Base-by-base conservation (phyloP, 768 basidiomycete genomes). In the Panaeolus papilionaceus region DNA sequence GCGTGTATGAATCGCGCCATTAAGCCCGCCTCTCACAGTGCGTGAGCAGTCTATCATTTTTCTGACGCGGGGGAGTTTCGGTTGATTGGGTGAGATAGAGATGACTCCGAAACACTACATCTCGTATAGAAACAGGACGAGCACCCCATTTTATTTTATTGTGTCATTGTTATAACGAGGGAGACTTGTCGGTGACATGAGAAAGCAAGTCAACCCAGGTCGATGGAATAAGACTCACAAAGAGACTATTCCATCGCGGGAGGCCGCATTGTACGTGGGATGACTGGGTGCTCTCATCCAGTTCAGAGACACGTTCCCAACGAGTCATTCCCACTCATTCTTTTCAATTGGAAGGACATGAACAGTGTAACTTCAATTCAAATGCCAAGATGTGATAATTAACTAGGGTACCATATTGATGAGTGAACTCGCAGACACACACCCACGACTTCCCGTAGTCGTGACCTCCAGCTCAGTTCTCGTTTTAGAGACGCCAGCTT, bases 41-140 rank as follows among this genome's bases (percentile, higher is more conserved):
- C 16, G 47, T 23, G 20, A 26, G 10, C 10, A 58, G 16, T 11
- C 33, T 33, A 11, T 16, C n/a, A 28, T 58, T 58, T 58, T 28
- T 5, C 16, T 33, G 54, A 58, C 54, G 54, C 54, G 54, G 26
- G 54, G 54, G 54, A 58, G 54, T 58, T 28, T 58, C 54, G 54
- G 54, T 58, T 58, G 54, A 58, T 58, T 14, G 54, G 44, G 47
- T 49, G 47, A 28, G 54, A 58, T n/a, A 58, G 10, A 58, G 12
- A 58, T 58, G 54, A 58, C 54, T 58, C 54, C 2, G 11, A 58
- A 16, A 58, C 11, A 58, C 26, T 28, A 58, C 4, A 11, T 14
- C 26, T 12, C 33, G 33, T 33, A 28, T 58, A 58, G 33, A 12
- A 58, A 58, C 9, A 58, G 1, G 12, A 33, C 14, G 54, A 14